phyloP scores from a whole-genome alignment of 441 rosid species.

The Erysimum cheiri region DNA sequence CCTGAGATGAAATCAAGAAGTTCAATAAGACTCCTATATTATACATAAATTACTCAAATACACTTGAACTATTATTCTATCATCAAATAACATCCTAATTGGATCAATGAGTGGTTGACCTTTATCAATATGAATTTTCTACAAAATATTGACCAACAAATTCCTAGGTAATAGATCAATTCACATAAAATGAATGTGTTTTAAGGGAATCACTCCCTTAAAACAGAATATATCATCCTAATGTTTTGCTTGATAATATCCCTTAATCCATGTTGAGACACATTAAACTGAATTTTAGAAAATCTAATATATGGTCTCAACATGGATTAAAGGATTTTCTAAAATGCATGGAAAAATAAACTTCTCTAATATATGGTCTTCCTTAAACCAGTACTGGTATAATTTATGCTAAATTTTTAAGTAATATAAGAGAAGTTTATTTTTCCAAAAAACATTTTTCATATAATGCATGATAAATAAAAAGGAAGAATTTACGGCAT shows the following conservation, averaged over 20 bases:
- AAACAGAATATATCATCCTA: not conserved
- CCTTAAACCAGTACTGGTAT: slow-evolving; percentile 19
- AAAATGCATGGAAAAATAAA: too few species aligned
- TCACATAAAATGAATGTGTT: slow-evolving; percentile 13
- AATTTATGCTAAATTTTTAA: slow-evolving; percentile 5
- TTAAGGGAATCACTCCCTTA: slow-evolving; percentile 5
- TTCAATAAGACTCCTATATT: slow-evolving; percentile 24
- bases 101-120: slow-evolving; percentile 1
- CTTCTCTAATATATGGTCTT: slow-evolving; percentile 1
- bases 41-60: not conserved
- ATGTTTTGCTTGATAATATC: too few species aligned
- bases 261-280: not conserved
- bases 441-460: slow-evolving; percentile 7
- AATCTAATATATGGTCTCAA: not conserved
- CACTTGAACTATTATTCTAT: not conserved
- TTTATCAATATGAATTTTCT: slow-evolving; percentile 16
- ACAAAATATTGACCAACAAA: slow-evolving; percentile 13
- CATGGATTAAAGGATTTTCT: too few species aligned
- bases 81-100: slow-evolving; percentile 4
- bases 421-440: slow-evolving; percentile 1
- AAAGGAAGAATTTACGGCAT: slow-evolving; percentile 41
- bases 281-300: not conserved
- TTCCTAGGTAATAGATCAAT: slow-evolving; percentile 19
- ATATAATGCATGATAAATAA: slow-evolving; percentile 13
- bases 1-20: slow-evolving; percentile 51